phyloP scores from a whole-genome alignment of 441 rosid species.

The Jatropha multifida region DNA sequence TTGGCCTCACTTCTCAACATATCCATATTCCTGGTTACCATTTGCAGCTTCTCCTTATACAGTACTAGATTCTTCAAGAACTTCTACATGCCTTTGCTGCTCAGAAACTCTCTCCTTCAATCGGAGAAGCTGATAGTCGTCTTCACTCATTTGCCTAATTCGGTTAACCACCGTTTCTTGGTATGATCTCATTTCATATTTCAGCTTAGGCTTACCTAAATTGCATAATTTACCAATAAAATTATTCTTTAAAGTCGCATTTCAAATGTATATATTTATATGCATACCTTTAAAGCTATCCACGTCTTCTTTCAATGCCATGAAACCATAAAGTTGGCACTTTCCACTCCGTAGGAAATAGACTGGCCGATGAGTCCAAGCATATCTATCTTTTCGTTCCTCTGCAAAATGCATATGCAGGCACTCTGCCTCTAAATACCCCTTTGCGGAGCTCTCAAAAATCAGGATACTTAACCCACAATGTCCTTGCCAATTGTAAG shows the following conservation, averaged over 20 bases:
- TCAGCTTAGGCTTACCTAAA: slow-evolving; percentile 11
- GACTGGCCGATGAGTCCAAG: slow-evolving; percentile 21
- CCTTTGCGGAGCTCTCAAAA: slow-evolving; percentile 35
- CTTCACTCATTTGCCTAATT: slow-evolving; percentile 55
- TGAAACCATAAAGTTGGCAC: slow-evolving; percentile 37
- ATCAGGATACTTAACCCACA: slow-evolving; percentile 36
- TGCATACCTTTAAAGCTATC: slow-evolving; percentile 14
- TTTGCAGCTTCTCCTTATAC: slow-evolving; percentile 48
- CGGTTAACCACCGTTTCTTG: slow-evolving; percentile 61
- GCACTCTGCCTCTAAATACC: slow-evolving; percentile 37
- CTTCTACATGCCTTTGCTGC: slow-evolving; percentile 35
- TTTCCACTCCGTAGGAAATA: slow-evolving; percentile 17
- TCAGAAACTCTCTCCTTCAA: slow-evolving; percentile 38
- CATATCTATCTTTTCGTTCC: slow-evolving; percentile 34
- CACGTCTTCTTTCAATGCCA: slow-evolving; percentile 33
- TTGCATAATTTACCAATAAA: neutral
- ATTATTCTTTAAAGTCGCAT: too few species aligned
- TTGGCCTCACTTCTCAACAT: slow-evolving; percentile 52
- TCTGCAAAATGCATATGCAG: slow-evolving; percentile 31
- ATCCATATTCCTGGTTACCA: slow-evolving; percentile 46
- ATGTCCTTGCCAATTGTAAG: slow-evolving; percentile 31
- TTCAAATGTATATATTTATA: too few species aligned
- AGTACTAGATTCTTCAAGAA: slow-evolving; percentile 45
- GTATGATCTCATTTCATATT: slow-evolving; percentile 40
- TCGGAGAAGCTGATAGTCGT: slow-evolving; percentile 53